Conservation (phyloP, 2,329 filamentous ascomycete genomes). For the Fusarium oxysporum region DNA sequence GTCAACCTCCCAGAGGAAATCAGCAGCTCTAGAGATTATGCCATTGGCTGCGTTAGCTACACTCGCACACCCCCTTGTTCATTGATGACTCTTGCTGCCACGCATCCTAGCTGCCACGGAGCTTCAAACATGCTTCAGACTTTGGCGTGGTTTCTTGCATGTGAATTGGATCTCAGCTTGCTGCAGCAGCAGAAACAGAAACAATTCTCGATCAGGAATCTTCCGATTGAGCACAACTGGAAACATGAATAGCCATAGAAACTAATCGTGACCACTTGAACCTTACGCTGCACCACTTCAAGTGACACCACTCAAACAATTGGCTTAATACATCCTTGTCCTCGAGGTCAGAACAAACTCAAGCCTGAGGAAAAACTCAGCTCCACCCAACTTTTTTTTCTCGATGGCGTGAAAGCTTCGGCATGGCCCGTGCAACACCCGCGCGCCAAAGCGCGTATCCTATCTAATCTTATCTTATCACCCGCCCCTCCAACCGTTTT, state of each 20-base stretch:
- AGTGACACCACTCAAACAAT: conserved; percentile 34
- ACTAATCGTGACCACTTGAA: conserved; percentile 8
- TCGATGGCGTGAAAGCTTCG: neutral
- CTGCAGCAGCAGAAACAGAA: neutral
- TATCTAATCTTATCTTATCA: conserved; percentile 34
- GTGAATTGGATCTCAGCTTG: conserved; percentile 10
- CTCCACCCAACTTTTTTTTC: conserved; percentile 14
- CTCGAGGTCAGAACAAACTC: conserved; percentile 8
- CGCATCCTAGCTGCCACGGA: conserved; percentile 33
- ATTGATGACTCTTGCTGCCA: conserved; percentile 39
- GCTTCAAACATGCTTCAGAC: conserved; percentile 12
- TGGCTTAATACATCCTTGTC: conserved; percentile 11
- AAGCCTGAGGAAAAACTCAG: conserved; percentile 15
- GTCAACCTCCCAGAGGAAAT: conserved; percentile 29
- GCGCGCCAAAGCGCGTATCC: conserved; percentile 24
- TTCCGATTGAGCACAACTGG: neutral
- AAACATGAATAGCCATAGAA: neutral
- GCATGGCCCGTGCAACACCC: conserved; percentile 22
- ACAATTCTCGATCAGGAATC: neutral
- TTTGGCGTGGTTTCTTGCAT: conserved; percentile 15
- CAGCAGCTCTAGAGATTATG: conserved; percentile 23
- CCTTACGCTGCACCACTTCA: conserved; percentile 34
- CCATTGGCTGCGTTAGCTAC: conserved; percentile 34
- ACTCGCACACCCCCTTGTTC: conserved; percentile 30
- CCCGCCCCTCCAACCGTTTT: neutral